Evolutionary conservation across 495 filamentous ascomycete species (phyloP), one percentile per base, ranked within the genome.

Genomic region (Aspergillus bridgeri): DNA sequence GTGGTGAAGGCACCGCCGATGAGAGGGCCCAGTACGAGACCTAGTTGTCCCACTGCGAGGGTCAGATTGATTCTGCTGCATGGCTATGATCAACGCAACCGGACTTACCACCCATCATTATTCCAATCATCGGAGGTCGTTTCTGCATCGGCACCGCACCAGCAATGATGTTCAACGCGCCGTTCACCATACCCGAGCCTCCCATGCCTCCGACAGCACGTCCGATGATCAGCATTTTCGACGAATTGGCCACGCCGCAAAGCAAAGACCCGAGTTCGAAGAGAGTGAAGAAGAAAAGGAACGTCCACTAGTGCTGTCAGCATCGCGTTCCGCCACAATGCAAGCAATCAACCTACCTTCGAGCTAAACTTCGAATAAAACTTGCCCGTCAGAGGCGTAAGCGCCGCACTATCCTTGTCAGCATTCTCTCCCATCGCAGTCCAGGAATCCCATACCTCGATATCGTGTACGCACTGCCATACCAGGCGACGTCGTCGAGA

Each of bases 1-100:
- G 76, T 59, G 0, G 83, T 85, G 11, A 86, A 72, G 3, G 73
- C 68, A 11, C 82, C 83, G 52, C 83, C 83, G 38, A 86, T 60
- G 19, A 85, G 59, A 0, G 83, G 83, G 0, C 82, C 78, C 20
- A 64, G 53, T 5, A 75, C 71, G 6, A 68, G 29, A 2, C 67
- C 74, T n/a, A 57, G 18, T 69, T 29, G 69, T 42, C 23, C 27
- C 17, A 62, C 55, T 60, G 33, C 9, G 33, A 38, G 17, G 9
- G 17, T 38, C 17, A 38, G 33, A 38, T 38, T 38, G 33, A 15
- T n/a, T n/a, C n/a, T n/a, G n/a, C n/a, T n/a, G n/a, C n/a, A n/a
- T n/a, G n/a, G n/a, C n/a, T 15, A 3, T 38, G 13, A 29, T 63
- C 48, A 11, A 75, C 65, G 11, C 63, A 24, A 20, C 60, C 67